Conservation (phyloP, 2,329 filamentous ascomycete genomes). For the Nigrograna mackinnonii region DNA sequence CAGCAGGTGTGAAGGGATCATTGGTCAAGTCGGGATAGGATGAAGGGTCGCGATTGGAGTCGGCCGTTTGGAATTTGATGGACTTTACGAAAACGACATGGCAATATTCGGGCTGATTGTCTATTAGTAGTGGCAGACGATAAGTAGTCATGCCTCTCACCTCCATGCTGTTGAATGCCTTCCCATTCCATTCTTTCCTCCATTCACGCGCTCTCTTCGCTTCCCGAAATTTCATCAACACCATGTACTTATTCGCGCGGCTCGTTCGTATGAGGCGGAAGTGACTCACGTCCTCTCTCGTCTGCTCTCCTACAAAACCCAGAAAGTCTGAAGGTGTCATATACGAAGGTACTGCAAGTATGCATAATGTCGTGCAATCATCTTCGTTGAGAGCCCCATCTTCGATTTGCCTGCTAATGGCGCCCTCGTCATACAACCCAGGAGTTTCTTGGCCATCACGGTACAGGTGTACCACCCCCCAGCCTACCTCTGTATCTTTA, state of each 20-base stretch:
- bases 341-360: constrained; percentile 92
- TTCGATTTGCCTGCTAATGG: no score
- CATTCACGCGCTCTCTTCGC: constrained; percentile 75
- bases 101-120: constrained; percentile 78
- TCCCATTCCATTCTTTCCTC: constrained; percentile 88
- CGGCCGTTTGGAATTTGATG: constrained; percentile 77
- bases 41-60: constrained; percentile 44
- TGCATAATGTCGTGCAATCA: constrained; percentile 85
- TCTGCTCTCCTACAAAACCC: constrained; percentile 87
- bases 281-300: constrained; percentile 84
- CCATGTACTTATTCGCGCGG: constrained; percentile 88
- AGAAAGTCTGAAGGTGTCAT: constrained; percentile 89
- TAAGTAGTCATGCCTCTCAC: constrained; percentile 55
- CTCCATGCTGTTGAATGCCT: constrained; percentile 89
- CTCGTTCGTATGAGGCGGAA: constrained; percentile 93
- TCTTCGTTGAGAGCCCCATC: constrained; percentile 51
- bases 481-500: constrained; percentile 77
- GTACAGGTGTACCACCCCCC: constrained; percentile 94
- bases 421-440: constrained; percentile 58
- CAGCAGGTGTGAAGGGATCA: constrained; percentile 67
- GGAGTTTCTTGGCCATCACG: constrained; percentile 78
- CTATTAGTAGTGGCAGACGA: constrained; percentile 7
- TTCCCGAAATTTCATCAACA: constrained; percentile 89
- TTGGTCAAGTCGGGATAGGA: constrained; percentile 66
- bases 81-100: constrained; percentile 94